phyloP scores from a whole-genome alignment of 2,329 filamentous ascomycete genomes.

The Beauveria sp. region DNA sequence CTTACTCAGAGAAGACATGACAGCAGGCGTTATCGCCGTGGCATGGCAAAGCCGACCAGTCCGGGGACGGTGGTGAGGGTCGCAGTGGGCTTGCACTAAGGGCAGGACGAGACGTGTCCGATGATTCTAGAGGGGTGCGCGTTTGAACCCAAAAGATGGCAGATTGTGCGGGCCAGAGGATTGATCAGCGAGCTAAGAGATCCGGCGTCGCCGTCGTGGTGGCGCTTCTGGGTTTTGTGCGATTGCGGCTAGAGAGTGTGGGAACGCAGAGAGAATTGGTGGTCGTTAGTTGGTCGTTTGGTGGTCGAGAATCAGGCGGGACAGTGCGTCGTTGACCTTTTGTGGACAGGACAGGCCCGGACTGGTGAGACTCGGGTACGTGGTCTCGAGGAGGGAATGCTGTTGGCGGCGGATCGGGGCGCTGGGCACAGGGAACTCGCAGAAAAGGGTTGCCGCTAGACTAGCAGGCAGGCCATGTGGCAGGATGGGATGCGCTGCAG shows the following conservation, averaged over 20 bases:
- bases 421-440: not conserved
- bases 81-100: not conserved
- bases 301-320: not conserved
- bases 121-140: not conserved
- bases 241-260: not conserved
- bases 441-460: not conserved
- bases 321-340: not conserved
- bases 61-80: not conserved
- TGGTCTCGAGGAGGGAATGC: not conserved
- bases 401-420: not conserved
- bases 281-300: not conserved
- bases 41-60: constrained; percentile 7
- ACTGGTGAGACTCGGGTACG: constrained; percentile 1
- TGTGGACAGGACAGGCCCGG: not conserved
- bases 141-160: not conserved
- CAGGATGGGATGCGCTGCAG: not conserved
- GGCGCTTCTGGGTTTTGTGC: not conserved
- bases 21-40: not conserved
- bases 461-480: not conserved
- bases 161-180: not conserved
- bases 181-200: not conserved
- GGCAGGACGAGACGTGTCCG: not conserved
- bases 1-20: constrained; percentile 17
- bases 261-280: not conserved
- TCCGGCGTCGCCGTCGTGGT: constrained; percentile 4